phyloP scores from a whole-genome alignment of 2,329 filamentous ascomycete genomes.

The Fusarium tricinctum region DNA sequence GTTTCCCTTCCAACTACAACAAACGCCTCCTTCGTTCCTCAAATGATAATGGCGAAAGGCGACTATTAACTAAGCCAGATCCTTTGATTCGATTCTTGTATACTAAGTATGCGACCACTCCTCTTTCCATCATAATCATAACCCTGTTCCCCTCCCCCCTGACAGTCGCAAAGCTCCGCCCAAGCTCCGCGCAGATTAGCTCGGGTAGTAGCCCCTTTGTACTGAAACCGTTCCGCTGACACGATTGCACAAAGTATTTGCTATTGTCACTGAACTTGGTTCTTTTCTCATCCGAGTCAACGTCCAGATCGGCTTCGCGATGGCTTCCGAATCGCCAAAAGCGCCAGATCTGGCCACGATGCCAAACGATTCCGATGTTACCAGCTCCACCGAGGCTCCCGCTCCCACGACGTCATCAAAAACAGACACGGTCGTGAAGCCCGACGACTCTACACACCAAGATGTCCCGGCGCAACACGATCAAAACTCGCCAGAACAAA shows the following conservation, averaged over 20 bases:
- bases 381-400: conserved; percentile 37
- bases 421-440: conserved; percentile 29
- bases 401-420: conserved; percentile 44
- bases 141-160: conserved; percentile 35
- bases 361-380: conserved; percentile 53
- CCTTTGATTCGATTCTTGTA: conserved; percentile 44
- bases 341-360: conserved; percentile 59
- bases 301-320: conserved; percentile 47
- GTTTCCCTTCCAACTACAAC: conserved; percentile 44
- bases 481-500: conserved; percentile 10
- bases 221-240: conserved; percentile 45
- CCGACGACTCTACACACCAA: conserved; percentile 19
- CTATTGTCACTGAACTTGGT: conserved; percentile 41
- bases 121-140: conserved; percentile 5
- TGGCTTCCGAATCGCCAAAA: conserved; percentile 56
- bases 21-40: conserved; percentile 28
- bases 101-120: conserved; percentile 44
- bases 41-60: conserved; percentile 44
- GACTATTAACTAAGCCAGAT: conserved; percentile 30
- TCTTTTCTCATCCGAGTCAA: conserved; percentile 29
- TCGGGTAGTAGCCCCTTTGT: conserved; percentile 45
- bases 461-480: conserved; percentile 32
- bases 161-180: conserved; percentile 39
- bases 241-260: conserved; percentile 43
- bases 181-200: conserved; percentile 44